Base-by-base conservation (phyloP, 1,139 yeast species). In the Debaryomycetaceae sp. region DNA sequence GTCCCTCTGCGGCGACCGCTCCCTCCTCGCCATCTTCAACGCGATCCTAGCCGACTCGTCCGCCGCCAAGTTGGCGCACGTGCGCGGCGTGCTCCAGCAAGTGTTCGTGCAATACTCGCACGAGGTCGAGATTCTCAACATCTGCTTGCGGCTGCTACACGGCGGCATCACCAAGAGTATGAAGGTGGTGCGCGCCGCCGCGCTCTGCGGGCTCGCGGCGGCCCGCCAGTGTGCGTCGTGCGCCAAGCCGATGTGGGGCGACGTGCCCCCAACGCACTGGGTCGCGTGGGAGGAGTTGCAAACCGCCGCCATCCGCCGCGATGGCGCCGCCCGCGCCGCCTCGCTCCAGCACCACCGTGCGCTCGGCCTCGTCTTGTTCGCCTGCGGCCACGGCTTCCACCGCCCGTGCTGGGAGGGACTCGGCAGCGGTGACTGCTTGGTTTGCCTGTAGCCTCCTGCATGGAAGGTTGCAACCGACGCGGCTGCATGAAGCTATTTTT, bases 351-450 rank as follows among this genome's bases (percentile, higher is more conserved):
- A n/a, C n/a, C n/a, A n/a, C n/a, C n/a, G n/a, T n/a, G n/a, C n/a
- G n/a, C n/a, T n/a, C 25, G 49, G 49, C 30, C 37, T 65, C 25
- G 47, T 58, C 0, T 49, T 59, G 21, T 66, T 66, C 46, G 55
- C 55, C 37, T 66, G 73, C 43, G 43, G 65, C 3, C 95, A 86
- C 53, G 77, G 80, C 1, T 85, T 81, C 48, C 95, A 86, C 49
- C 46, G 58, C 13, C 58, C 58, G 14, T 85, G 95, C 46, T 57
- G 84, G 34, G 51, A 46, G n/a, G 34, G 36, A 3, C 27, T 33
- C 7, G 36, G 36, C 10, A 28, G 31, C 4, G 36, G 30, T 18
- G 10, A 25, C 17, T 30, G 32, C 20, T 23, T 29, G 3, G 27
- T 30, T 13, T 30, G 32, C 32, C 5, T 26, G 6, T 5, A 9